A percentile compares a stretch with the other conserved stretches of the same genome.
phyloP scores from a whole-genome alignment of 768 basidiomycete species.

The Chalciporus chontae region DNA sequence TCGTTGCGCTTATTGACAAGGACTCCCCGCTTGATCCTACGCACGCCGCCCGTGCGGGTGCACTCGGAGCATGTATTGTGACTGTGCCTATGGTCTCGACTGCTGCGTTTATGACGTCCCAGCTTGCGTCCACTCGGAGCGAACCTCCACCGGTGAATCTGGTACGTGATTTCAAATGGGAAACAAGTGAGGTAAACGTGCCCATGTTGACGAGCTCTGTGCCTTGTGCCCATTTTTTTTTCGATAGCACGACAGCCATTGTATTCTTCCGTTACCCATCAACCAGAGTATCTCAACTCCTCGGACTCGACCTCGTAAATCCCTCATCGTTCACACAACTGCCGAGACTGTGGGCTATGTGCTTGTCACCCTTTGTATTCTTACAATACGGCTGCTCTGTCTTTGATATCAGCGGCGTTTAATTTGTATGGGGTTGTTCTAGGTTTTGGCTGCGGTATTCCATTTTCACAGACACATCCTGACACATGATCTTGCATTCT shows the following conservation, averaged over 20 bases:
- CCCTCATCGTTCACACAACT: conserved; percentile 8
- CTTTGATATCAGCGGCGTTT: background rate
- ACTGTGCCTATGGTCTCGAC: conserved; percentile 4
- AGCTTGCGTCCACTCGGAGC: background rate
- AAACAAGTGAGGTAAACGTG: background rate
- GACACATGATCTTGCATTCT: background rate
- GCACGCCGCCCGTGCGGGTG: conserved; percentile 15
- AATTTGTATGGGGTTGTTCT: background rate
- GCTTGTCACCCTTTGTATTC: conserved; percentile 13
- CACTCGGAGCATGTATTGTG: conserved; percentile 9
- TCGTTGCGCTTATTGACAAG: background rate
- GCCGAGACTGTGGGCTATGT: conserved; percentile 11
- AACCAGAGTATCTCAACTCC: background rate
- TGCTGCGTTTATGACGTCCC: conserved; percentile 4
- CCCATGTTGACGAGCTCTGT: background rate
- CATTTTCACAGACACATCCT: background rate
- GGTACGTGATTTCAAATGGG: conserved; percentile 6
- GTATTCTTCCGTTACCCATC: background rate
- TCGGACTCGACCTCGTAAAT: background rate
- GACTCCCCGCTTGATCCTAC: background rate
- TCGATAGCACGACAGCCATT: background rate
- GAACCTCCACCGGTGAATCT: background rate
- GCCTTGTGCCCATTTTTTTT: background rate
- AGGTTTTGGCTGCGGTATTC: background rate
- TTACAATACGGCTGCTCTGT: conserved; percentile 19